Percentiles rank a stretch among this genome's conserved stretches.
Conservation (phyloP, 2,329 filamentous ascomycete genomes). For the Cytospora paraplurivora region DNA sequence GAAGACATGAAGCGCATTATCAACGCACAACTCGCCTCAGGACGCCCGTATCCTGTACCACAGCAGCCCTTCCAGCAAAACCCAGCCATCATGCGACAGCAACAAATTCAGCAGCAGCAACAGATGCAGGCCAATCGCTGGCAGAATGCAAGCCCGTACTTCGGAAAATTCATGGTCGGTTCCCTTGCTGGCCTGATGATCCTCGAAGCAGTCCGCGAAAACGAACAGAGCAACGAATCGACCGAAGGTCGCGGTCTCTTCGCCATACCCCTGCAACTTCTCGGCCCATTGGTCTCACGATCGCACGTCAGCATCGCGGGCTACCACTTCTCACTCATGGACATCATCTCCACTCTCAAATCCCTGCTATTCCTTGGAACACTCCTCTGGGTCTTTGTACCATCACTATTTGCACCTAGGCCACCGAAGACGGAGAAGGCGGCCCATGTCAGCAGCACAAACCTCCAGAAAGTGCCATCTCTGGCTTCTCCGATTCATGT, state of each 20-base stretch:
- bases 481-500: conserved; percentile 82
- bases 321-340: conserved; percentile 49
- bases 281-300: conserved; percentile 51
- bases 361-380: conserved; percentile 55
- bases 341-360: conserved; percentile 55
- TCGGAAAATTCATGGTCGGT: conserved; percentile 86
- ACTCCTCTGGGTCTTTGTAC: conserved; percentile 57
- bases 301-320: conserved; percentile 57
- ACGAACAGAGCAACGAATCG: conserved; percentile 65
- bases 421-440: conserved; percentile 52
- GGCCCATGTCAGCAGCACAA: conserved; percentile 39
- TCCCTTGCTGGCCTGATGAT: conserved; percentile 92
- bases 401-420: conserved; percentile 57
- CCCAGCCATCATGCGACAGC: conserved; percentile 53
- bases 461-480: conserved; percentile 63
- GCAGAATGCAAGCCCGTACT: conserved; percentile 57
- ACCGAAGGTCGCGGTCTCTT: conserved; percentile 68
- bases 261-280: conserved; percentile 61
- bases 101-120: conserved; percentile 57
- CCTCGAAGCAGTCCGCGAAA: conserved; percentile 73
- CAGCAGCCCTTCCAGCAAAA: conserved; percentile 44
- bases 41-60: conserved; percentile 54
- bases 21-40: conserved; percentile 56
- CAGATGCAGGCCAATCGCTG: conserved; percentile 55
- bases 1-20: conserved; percentile 66